Evolutionary conservation across 2,329 filamentous ascomycete species (phyloP).

Genomic region (Fusarium staphyleae): DNA sequence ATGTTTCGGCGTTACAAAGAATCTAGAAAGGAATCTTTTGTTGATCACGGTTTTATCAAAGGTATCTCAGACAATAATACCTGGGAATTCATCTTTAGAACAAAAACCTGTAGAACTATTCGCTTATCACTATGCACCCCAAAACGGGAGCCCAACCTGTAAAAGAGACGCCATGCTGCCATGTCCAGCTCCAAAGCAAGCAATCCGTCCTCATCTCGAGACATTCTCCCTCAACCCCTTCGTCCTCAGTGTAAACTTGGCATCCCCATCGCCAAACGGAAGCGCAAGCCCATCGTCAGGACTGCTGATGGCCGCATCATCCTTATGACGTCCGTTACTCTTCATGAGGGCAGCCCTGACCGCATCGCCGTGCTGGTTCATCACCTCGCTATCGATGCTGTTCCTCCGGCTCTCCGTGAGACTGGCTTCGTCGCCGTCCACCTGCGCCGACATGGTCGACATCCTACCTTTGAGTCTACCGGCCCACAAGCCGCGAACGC

Average conservation of each 20-base stretch:
- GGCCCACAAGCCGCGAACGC: constrained; percentile 64
- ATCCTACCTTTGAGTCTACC: constrained; percentile 53
- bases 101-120: too few species aligned
- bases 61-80: too few species aligned
- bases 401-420: constrained; percentile 51
- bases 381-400: constrained; percentile 53
- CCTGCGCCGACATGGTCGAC: constrained; percentile 40
- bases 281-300: constrained; percentile 43
- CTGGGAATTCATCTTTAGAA: too few species aligned
- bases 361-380: constrained; percentile 52
- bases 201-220: constrained; percentile 25
- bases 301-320: constrained; percentile 20
- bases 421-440: constrained; percentile 50
- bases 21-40: too few species aligned
- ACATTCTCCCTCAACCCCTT: constrained; percentile 63
- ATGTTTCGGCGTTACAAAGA: too few species aligned
- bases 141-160: background rate
- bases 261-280: constrained; percentile 56
- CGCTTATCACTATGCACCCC: too few species aligned
- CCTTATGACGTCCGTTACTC: constrained; percentile 33
- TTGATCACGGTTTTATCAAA: too few species aligned
- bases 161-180: background rate
- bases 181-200: background rate
- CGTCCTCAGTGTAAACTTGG: constrained; percentile 60
- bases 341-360: constrained; percentile 48